Base-by-base conservation (phyloP, 805 yeast genomes). In the Isabelozyma gotoi region DNA sequence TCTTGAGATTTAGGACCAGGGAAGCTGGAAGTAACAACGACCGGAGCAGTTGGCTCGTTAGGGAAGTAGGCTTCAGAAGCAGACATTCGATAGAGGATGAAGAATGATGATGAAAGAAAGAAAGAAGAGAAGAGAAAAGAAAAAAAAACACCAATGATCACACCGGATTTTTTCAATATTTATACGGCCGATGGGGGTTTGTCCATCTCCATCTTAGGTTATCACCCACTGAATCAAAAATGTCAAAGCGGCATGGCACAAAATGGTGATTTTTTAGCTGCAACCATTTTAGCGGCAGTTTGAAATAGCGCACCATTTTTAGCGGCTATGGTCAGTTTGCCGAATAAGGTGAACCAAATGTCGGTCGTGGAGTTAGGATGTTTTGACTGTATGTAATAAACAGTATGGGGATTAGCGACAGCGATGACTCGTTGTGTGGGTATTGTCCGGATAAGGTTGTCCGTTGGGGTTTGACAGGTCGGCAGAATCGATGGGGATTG, bases 1-100 rank as follows among this genome's bases (percentile, higher is more conserved):
- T 66, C 73, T 54, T 72, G 56, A 48, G 88, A 77, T 55, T 75
- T 71, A 33, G 96, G 92, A 36, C 97, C 96, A 37, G 97, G 97
- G 53, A 86, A 72, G 15, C 73, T 59, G 11, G 71, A 51, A n/a
- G 87, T 74, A 47, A 63, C 70, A 39, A 88, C 76, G 10, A 60
- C 59, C 45, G 98, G 97, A 36, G 67, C 76, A 27, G 72, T 50
- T 51, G 97, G 97, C 72, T 91, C 98, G 48, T 73, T 59, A 50
- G 96, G 96, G 73, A 85, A 90, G 67, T 82, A 81, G 44, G 65
- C 60, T 33, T 73, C 78, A 48, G 80, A 67, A 53, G 77, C 67
- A 27, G 83, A 76, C 55, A 53, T 55, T 19, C n/a, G 10, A 24
- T 10, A 10, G 8, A 10, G 10, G 27, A 24, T 24, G 29, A 24